Conservation (phyloP, 192 early-diverging fungal species). For the Endogone sp. region DNA sequence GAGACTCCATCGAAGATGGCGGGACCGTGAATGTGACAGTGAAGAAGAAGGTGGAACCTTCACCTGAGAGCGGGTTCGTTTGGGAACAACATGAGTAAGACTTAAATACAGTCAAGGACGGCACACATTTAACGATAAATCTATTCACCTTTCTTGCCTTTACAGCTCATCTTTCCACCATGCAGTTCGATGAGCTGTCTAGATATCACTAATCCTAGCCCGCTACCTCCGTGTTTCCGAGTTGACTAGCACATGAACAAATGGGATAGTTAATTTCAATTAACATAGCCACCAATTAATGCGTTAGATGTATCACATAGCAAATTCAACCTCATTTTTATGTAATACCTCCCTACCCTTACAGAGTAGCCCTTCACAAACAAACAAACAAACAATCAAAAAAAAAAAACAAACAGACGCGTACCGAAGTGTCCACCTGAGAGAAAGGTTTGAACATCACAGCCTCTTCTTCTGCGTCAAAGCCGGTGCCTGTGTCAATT, state of each 20-base stretch:
- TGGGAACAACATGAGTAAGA: background rate
- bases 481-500: constrained; percentile 79
- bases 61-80: background rate
- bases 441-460: constrained; percentile 80
- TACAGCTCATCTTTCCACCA: constrained; percentile 70
- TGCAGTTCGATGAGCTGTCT: constrained; percentile 73
- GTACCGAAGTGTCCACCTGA: constrained; percentile 75
- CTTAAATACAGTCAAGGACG: no score
- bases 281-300: no score
- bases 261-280: no score
- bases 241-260: constrained; percentile 37
- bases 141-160: constrained; percentile 52
- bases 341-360: no score
- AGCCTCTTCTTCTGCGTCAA: constrained; percentile 63
- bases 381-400: constrained; percentile 2
- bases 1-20: constrained; percentile 21
- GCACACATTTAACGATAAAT: no score
- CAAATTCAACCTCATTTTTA: no score
- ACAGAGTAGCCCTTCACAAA: background rate
- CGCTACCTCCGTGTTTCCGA: constrained; percentile 82
- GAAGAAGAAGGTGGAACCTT: constrained; percentile 74
- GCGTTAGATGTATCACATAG: no score
- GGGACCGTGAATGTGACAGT: constrained; percentile 54
- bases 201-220: constrained; percentile 79
- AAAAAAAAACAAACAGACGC: background rate